Base-by-base conservation (phyloP, 805 yeast species). In the Kuraishia hungarica region DNA sequence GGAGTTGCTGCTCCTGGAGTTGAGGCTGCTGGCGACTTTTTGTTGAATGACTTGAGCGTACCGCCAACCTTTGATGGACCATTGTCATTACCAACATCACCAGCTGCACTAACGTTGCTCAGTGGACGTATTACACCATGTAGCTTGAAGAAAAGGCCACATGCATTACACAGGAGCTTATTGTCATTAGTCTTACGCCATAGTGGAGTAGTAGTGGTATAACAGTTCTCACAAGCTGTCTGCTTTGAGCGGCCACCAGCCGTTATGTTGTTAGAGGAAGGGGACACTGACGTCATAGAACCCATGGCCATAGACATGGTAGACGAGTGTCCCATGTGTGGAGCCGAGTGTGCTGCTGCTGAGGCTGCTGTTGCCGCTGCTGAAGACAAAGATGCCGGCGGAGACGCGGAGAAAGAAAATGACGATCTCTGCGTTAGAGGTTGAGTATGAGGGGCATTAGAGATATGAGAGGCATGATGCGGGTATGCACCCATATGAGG, bases 171-270 rank as follows among this genome's bases (percentile, higher is more conserved):
- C 48, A 92, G 78, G 43, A 91, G 88, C 62, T 84, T 81, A 28
- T 92, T 93, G 23, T 88, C 83, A 61, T 89, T 96, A 10, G 73
- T 69, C 60, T 97, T 79, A 65, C 97, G 80, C 97, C 97, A 92
- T 19, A 92, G 75, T 1, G 97, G 97, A 1, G 97, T 92, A 3
- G 96, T 90, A 48, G 91, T 85, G 1, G 97, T 92, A 62, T 84
- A 80, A 71, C 97, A 92, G 69, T 92, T 92, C 62, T 86, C 89
- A 68, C 97, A 92, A 28, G 82, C 75, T 1, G 92, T 60, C 52
- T 67, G 65, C 49, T 57, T 55, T 39, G 43, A 13, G 17, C 43
- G 43, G 54, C 17, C 47, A 23, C 7, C 43, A 15, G n/a, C 43
- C 17, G 43, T 35, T 4, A 17, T 13, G 3, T 7, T 35, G 43